Percentiles rank a stretch among this genome's conserved stretches.
Evolutionary conservation across 192 early-diverging fungal genomes (phyloP).

Genomic region (Backusella australiensis): DNA sequence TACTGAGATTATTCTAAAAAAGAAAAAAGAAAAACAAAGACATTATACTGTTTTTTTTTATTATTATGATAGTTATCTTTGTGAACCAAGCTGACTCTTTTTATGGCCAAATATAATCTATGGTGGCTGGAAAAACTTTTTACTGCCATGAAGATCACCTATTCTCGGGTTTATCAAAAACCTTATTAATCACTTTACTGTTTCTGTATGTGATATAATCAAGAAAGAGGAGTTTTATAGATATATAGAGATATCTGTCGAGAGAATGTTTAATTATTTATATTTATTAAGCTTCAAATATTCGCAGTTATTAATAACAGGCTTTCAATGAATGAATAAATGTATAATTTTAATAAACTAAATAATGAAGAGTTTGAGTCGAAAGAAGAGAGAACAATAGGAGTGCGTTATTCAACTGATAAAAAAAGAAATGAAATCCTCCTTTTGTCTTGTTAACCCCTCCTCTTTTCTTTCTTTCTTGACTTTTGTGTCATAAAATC

Average conservation of each 20-base stretch:
- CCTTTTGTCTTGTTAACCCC: not conserved
- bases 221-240: not conserved
- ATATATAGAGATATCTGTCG: not conserved
- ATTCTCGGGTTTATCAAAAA: not conserved
- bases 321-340: not conserved
- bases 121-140: not conserved
- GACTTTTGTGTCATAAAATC: not conserved
- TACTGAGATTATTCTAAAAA: not conserved
- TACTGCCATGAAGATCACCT: not conserved
- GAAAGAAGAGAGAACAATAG: not conserved
- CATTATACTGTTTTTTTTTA: no score
- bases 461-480: not conserved
- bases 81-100: not conserved
- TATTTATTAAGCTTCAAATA: not conserved
- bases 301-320: not conserved
- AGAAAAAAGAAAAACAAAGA: not conserved
- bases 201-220: not conserved
- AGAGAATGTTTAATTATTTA: not conserved
- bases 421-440: not conserved
- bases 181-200: not conserved
- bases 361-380: not conserved
- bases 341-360: not conserved
- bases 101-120: not conserved
- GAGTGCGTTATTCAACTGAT: not conserved
- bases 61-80: not conserved